Base-by-base conservation (phyloP, 176 grass and related monocot genomes). In the Puccinellia tenuiflora region DNA sequence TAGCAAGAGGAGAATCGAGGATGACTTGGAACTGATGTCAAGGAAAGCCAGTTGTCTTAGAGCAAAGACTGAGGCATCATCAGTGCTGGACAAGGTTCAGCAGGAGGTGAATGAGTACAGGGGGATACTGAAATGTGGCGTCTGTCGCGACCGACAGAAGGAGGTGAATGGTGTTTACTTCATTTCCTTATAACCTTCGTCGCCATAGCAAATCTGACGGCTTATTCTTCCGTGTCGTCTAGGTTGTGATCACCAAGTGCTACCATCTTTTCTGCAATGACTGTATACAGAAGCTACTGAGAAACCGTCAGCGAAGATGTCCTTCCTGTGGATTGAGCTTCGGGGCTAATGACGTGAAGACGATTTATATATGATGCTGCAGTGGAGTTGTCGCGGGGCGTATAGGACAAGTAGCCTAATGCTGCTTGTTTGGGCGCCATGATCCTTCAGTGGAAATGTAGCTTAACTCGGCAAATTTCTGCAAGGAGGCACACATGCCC, bases 221-320 rank as follows among this genome's bases (percentile, higher is more conserved):
- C 59, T 28, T 59, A 57, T 77, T 21, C 43, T 81, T 31, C 50
- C 13, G 3, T 56, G 52, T 33, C 9, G 3, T 66, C 81, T 88
- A 94, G 93, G 96, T 89, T 76, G 93, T 99, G 37, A 96, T 96
- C 83, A 82, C 89, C 43, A 99, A 99, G 80, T 99, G 91, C 75
- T 94, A 99, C 73, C 93, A 94, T 93, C 84, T 96, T n/a, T 99
- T 96, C 83, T 92, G 91, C 79, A 89, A 89, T 61, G 91, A 90
- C 14, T 93, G 93, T 69, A 42, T 99, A 81, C 87, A 90, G 64
- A 99, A 90, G 67, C 69, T 86, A 18, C 40, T 96, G 11, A 86
- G 85, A 79, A 99, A 47, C 45, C 85, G 93, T 37, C 93, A 99
- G 37, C 81, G 84, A 29, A 86, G 87, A 57, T 99, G 96, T 28